phyloP scores from a whole-genome alignment of 2,329 filamentous ascomycete genomes.

The Tolypocladium album region DNA sequence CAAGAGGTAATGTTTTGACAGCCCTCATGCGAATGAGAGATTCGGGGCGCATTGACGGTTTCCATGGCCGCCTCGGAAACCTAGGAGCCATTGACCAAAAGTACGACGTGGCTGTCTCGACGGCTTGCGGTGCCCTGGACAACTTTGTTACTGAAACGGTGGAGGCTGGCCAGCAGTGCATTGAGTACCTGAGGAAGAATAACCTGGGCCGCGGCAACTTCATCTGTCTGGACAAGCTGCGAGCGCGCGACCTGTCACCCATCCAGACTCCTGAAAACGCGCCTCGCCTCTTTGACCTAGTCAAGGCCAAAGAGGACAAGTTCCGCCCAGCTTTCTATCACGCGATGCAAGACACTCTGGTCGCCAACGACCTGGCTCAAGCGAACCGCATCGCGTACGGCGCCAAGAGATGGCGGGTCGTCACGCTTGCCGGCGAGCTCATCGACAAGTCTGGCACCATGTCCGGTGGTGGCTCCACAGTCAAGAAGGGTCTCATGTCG shows the following conservation, averaged over 20 bases:
- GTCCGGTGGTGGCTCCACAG: slow-evolving; percentile 88
- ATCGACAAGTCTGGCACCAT: slow-evolving; percentile 98
- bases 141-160: slow-evolving; percentile 97
- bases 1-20: slow-evolving; percentile 82
- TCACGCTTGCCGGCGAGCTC: slow-evolving; percentile 87
- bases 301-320: slow-evolving; percentile 77
- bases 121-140: slow-evolving; percentile 81
- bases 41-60: slow-evolving; percentile 92
- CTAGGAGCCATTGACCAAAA: slow-evolving; percentile 86
- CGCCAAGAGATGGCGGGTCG: slow-evolving; percentile 86
- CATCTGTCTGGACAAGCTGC: slow-evolving; percentile 84
- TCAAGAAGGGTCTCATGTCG: slow-evolving; percentile 91
- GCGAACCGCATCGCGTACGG: slow-evolving; percentile 96
- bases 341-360: slow-evolving; percentile 87
- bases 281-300: slow-evolving; percentile 83
- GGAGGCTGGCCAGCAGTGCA: slow-evolving; percentile 93
- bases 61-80: slow-evolving; percentile 90
- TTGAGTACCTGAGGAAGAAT: slow-evolving; percentile 94
- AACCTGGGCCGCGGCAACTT: slow-evolving; percentile 95
- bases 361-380: slow-evolving; percentile 86
- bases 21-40: slow-evolving; percentile 92
- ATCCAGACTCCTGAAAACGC: slow-evolving; percentile 89
- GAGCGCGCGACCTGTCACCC: slow-evolving; percentile 62
- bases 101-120: slow-evolving; percentile 97
- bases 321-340: slow-evolving; percentile 92